A percentile compares a stretch with the other conserved stretches of the same genome.
Evolutionary conservation across 176 grass and related monocot species (phyloP).

Genomic region (Aegilops bicornis): DNA sequence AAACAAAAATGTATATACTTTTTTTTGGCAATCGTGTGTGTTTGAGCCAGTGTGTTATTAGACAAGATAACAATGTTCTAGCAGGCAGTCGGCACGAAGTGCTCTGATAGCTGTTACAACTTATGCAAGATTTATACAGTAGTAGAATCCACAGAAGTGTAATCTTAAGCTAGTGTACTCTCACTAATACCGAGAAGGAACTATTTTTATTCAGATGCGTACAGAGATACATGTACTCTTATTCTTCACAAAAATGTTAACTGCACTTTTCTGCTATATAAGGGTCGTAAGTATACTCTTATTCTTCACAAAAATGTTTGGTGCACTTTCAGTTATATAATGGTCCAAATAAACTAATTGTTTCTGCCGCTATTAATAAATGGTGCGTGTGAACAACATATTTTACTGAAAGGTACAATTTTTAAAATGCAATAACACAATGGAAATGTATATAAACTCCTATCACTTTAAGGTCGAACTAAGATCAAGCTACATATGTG

Average conservation of each 20-base stretch:
- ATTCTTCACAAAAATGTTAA: not conserved
- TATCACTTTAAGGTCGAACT: too few relatives aligned
- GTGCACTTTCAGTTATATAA: not conserved
- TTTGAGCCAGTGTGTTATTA: not conserved
- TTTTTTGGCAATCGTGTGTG: not conserved
- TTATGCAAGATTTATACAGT: not conserved
- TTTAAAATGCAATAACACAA: not conserved
- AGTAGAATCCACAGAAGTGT: not conserved
- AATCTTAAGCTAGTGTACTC: not conserved
- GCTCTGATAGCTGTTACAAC: constrained; percentile 5
- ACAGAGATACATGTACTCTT: not conserved
- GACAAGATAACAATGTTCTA: not conserved
- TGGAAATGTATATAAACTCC: too few relatives aligned
- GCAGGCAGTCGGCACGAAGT: not conserved
- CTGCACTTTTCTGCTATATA: not conserved
- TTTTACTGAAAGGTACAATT: not conserved
- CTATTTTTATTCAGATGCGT: not conserved
- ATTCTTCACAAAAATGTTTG: not conserved
- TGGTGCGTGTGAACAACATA: not conserved
- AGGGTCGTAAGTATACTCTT: not conserved
- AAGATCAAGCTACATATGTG: too few relatives aligned
- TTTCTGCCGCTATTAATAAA: not conserved
- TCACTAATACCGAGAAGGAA: constrained; percentile 4
- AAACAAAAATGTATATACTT: too few relatives aligned
- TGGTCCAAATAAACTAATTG: not conserved